Evolutionary conservation across 2,329 filamentous ascomycete genomes (phyloP).

Genomic region (Teratosphaeriaceae sp.): DNA sequence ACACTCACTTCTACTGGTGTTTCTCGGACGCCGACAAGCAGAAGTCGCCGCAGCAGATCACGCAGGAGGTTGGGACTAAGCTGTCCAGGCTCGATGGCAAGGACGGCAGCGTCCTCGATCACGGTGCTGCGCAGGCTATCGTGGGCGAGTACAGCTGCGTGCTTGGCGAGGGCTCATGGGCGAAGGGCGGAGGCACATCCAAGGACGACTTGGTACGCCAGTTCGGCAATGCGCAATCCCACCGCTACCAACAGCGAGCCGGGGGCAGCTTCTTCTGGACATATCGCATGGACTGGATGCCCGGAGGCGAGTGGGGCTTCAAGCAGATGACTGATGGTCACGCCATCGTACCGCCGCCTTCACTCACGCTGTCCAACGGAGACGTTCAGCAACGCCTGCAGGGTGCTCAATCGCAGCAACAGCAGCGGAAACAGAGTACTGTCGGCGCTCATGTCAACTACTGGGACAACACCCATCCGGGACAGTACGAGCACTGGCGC

Average conservation of each 20-base stretch:
- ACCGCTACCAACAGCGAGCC: constrained; percentile 43
- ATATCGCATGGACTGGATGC: constrained; percentile 56
- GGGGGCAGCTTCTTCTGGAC: constrained; percentile 56
- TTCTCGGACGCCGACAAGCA: constrained; percentile 48
- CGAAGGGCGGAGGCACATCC: constrained; percentile 27
- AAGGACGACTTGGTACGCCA: constrained; percentile 36
- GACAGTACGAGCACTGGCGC: constrained; percentile 45
- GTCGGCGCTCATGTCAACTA: constrained; percentile 42
- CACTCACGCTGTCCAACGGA: constrained; percentile 30
- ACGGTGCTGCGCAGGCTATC: constrained; percentile 45
- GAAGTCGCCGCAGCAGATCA: constrained; percentile 48
- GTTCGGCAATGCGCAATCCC: constrained; percentile 45
- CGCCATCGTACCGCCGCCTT: constrained; percentile 36
- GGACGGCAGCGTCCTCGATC: constrained; percentile 42
- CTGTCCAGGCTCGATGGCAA: constrained; percentile 41
- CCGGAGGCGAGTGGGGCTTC: constrained; percentile 57
- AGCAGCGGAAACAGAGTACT: constrained; percentile 32
- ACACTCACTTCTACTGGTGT: constrained; percentile 55
- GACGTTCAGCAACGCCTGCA: constrained; percentile 34
- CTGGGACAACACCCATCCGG: constrained; percentile 43
- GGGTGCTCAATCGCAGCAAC: constrained; percentile 35
- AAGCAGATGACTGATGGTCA: constrained; percentile 43
- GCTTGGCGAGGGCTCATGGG: constrained; percentile 45
- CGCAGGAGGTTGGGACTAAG: constrained; percentile 38
- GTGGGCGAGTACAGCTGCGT: constrained; percentile 56